These are phyloP conservation scores for Arthrobotrys iridis DNA, from an alignment of 2,329 filamentous ascomycete genomes.

Conservation along the genomic window DNA sequence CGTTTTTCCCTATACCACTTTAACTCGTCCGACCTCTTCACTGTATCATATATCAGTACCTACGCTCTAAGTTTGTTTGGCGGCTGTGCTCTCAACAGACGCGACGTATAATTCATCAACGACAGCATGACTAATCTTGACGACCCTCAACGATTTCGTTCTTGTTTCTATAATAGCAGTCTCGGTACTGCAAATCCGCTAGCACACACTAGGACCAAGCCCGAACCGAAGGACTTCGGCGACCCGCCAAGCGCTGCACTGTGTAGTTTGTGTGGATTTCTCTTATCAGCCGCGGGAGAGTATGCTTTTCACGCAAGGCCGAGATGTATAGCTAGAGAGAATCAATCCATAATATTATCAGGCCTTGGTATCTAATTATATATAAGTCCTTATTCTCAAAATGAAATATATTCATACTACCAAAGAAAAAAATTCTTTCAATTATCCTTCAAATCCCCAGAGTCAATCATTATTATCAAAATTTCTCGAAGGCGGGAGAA, in stretches of 20 bases:
- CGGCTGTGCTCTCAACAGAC: background rate
- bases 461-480: background rate
- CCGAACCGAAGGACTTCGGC: background rate
- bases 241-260: too few relatives aligned
- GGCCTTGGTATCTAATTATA: too few relatives aligned
- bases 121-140: slow-evolving; percentile 30
- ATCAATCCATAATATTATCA: too few relatives aligned
- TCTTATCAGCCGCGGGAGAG: too few relatives aligned
- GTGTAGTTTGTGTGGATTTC: too few relatives aligned
- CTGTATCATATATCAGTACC: slow-evolving; percentile 11
- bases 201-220: background rate
- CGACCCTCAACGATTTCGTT: background rate
- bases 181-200: too few relatives aligned
- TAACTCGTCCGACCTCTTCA: background rate
- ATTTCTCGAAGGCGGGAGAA: background rate
- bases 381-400: too few relatives aligned
- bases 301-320: too few relatives aligned
- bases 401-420: background rate
- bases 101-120: slow-evolving; percentile 16
- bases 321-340: too few relatives aligned
- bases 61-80: background rate
- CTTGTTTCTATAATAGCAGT: background rate
- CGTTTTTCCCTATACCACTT: background rate
- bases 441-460: background rate
- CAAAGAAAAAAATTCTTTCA: too few relatives aligned